A percentile compares a stretch with the other conserved stretches of the same genome.
phyloP scores from a whole-genome alignment of 2,329 filamentous ascomycete genomes.

The Trichoderma atrobrunneum region DNA sequence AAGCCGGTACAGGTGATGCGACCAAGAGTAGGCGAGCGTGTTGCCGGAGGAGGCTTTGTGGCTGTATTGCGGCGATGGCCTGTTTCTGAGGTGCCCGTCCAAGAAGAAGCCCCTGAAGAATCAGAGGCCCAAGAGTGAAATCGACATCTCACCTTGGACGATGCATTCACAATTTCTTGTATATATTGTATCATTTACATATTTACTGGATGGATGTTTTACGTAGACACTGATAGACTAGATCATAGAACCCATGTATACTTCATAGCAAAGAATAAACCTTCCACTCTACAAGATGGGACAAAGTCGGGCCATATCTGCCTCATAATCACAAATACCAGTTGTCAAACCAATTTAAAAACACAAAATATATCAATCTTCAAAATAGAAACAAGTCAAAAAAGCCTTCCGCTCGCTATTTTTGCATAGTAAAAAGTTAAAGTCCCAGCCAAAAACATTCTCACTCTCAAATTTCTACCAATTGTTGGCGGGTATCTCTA shows the following conservation, averaged over 20 bases:
- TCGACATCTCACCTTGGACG: background rate
- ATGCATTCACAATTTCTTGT: background rate
- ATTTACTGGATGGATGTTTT: background rate
- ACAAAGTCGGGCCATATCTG: background rate
- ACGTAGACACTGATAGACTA: no score
- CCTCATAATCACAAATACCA: background rate
- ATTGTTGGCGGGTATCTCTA: conserved; percentile 34
- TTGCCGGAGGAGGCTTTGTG: conserved; percentile 42
- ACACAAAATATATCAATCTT: background rate
- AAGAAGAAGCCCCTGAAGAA: background rate
- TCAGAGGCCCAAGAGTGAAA: conserved; percentile 7
- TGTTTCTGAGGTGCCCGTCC: conserved; percentile 16
- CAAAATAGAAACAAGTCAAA: background rate
- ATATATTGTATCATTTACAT: background rate
- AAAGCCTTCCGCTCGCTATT: background rate
- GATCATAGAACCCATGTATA: background rate
- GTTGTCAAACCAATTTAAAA: background rate
- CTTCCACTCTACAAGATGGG: background rate
- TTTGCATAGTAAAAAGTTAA: background rate
- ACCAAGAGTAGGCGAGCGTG: conserved; percentile 40
- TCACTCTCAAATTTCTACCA: conserved; percentile 24
- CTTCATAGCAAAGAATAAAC: background rate
- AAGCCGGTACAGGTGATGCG: conserved; percentile 40
- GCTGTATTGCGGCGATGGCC: conserved; percentile 38
- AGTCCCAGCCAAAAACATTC: conserved; percentile 24